Evolutionary conservation across 1,284 basidiomycete species (phyloP).

Genomic region (Puccinia hordei): DNA sequence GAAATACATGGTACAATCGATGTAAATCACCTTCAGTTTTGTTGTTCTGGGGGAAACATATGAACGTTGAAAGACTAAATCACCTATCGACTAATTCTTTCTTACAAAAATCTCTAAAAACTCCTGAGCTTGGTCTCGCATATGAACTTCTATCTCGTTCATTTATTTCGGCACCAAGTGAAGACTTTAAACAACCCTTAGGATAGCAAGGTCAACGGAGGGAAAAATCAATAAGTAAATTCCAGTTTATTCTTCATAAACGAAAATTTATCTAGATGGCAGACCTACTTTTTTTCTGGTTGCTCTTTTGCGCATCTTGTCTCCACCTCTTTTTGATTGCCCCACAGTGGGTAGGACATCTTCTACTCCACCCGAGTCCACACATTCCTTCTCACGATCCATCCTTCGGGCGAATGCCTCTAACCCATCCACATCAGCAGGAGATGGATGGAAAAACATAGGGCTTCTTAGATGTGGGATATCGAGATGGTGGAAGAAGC

Average conservation of each 20-base stretch:
- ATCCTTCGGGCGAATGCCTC: conserved; percentile 40
- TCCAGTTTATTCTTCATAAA: background rate
- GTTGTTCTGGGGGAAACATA: background rate
- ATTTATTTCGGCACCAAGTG: conserved; percentile 43
- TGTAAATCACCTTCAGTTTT: background rate
- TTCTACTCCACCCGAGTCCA: conserved; percentile 38
- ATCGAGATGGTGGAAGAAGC: conserved; percentile 54
- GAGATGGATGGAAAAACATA: conserved; percentile 60
- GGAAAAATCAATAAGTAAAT: background rate
- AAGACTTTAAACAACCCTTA: conserved; percentile 23
- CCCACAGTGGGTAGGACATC: conserved; percentile 38
- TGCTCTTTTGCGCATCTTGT: conserved; percentile 27
- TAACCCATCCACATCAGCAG: conserved; percentile 45
- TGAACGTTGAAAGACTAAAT: background rate
- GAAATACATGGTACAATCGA: background rate
- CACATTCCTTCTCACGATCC: conserved; percentile 38
- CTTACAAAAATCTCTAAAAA: conserved; percentile 44
- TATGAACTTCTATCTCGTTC: conserved; percentile 49
- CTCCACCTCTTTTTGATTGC: conserved; percentile 33
- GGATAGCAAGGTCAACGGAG: background rate
- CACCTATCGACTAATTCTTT: conserved; percentile 43
- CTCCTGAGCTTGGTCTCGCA: conserved; percentile 27
- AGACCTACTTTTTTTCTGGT: conserved; percentile 40
- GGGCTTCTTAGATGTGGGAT: conserved; percentile 59
- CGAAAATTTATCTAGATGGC: background rate